Evolutionary conservation across 225 moss, liverwort and hornwort genomes (phyloP).

Genomic region (Asterella californica): DNA sequence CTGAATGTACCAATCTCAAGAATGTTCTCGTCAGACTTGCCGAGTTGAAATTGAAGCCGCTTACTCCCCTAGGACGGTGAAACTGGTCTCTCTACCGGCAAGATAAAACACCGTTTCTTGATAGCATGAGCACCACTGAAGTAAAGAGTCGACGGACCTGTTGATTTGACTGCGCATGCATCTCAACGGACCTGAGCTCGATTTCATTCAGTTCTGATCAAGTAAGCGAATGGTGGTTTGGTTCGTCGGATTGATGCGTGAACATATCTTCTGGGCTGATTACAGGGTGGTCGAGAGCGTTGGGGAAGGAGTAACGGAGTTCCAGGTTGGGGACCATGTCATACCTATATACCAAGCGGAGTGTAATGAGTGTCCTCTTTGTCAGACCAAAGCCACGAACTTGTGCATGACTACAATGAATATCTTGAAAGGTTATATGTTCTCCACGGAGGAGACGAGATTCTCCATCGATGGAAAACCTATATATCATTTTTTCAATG

Average conservation of each 20-base stretch:
- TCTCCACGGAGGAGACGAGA: neutral
- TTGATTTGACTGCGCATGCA: neutral
- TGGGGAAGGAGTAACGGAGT: slow-evolving; percentile 28
- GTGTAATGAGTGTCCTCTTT: slow-evolving; percentile 20
- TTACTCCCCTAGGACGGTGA: too few relatives aligned
- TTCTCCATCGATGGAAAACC: slow-evolving; percentile 28
- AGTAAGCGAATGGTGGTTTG: neutral
- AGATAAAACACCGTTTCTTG: neutral
- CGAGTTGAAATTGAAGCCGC: neutral
- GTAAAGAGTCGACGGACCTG: neutral
- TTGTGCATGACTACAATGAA: neutral
- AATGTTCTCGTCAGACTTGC: neutral
- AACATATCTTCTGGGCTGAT: neutral
- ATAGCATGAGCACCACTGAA: neutral
- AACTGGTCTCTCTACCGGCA: neutral
- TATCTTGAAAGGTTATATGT: neutral
- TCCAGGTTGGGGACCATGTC: slow-evolving; percentile 30
- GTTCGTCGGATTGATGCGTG: neutral
- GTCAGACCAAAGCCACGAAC: slow-evolving; percentile 15
- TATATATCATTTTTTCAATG: slow-evolving; percentile 11
- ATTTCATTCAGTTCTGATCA: neutral
- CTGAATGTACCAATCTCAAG: neutral
- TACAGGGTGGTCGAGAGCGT: slow-evolving; percentile 35
- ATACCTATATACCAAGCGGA: slow-evolving; percentile 22
- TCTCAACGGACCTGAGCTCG: too few relatives aligned